Percentiles rank a stretch among this genome's conserved stretches.
Evolutionary conservation across 2,329 filamentous ascomycete genomes (phyloP).

Genomic region (Colletotrichum sp.): DNA sequence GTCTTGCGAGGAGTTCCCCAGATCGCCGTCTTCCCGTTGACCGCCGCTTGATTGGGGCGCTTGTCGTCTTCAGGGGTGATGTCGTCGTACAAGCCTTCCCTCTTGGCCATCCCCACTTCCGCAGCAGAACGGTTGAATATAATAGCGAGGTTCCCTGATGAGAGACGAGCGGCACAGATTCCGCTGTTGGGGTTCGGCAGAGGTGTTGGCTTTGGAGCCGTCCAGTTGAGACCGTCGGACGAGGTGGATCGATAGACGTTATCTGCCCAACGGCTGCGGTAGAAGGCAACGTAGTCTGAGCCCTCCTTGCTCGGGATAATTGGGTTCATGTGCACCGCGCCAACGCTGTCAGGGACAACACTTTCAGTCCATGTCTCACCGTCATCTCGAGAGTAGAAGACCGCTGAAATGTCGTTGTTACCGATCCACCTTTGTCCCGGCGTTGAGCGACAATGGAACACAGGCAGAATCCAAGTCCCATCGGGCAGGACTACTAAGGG

Average conservation of each 20-base stretch:
- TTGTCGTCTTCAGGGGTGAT: constrained; percentile 44
- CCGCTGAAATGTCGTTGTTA: constrained; percentile 45
- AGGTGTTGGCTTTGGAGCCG: constrained; percentile 32
- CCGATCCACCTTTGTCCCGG: constrained; percentile 47
- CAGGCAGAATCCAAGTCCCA: constrained; percentile 44
- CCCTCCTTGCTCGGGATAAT: constrained; percentile 27
- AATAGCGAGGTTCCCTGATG: constrained; percentile 37
- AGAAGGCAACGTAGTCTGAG: constrained; percentile 38
- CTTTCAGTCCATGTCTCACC: constrained; percentile 44
- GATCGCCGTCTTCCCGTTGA: constrained; percentile 41
- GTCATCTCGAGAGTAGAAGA: constrained; percentile 39
- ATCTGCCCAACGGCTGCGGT: constrained; percentile 49
- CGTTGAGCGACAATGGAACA: constrained; percentile 45
- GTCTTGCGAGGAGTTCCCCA: constrained; percentile 46
- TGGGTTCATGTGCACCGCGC: constrained; percentile 50
- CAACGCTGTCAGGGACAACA: constrained; percentile 38
- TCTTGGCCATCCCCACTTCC: constrained; percentile 32
- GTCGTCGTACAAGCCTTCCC: constrained; percentile 48
- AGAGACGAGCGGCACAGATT: constrained; percentile 38
- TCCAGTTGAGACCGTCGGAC: constrained; percentile 41
- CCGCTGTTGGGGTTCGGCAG: constrained; percentile 50
- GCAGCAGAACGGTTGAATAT: constrained; percentile 46
- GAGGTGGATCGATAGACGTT: constrained; percentile 45
- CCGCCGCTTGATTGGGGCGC: constrained; percentile 38
- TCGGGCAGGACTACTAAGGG: constrained; percentile 39